phyloP scores from a whole-genome alignment of 148 eudicot genomes.

The Mesembryanthemum crystallinum region DNA sequence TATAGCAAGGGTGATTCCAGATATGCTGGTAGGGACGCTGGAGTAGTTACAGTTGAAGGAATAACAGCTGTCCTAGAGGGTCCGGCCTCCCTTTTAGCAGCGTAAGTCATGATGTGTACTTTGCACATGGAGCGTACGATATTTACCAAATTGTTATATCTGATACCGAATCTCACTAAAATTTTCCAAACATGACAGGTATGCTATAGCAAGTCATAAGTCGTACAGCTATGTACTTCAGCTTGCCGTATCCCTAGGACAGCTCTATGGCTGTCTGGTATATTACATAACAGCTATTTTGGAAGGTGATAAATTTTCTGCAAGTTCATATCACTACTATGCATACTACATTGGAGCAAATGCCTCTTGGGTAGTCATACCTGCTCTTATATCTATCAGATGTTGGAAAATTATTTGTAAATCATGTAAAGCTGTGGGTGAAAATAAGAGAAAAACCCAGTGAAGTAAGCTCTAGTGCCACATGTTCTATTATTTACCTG shows the following conservation, averaged over 20 bases:
- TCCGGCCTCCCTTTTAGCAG: constrained; percentile 76
- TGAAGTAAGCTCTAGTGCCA: constrained; percentile 21
- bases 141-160: neutral
- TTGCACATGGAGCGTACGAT: neutral
- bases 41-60: constrained; percentile 72
- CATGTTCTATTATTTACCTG: too few species aligned
- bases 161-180: neutral
- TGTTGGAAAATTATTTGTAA: constrained; percentile 87
- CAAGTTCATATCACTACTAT: constrained; percentile 49
- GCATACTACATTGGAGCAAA: constrained; percentile 70
- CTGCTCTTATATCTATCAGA: constrained; percentile 51
- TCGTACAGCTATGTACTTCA: constrained; percentile 79
- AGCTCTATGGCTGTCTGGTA: constrained; percentile 76
- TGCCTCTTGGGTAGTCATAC: constrained; percentile 69
- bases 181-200: constrained; percentile 42
- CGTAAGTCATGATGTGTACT: constrained; percentile 44
- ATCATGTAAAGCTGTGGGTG: constrained; percentile 36
- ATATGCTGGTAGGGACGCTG: constrained; percentile 75
- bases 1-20: constrained; percentile 94
- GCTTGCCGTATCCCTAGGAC: constrained; percentile 67
- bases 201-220: constrained; percentile 73
- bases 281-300: constrained; percentile 70
- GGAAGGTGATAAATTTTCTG: constrained; percentile 76
- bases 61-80: constrained; percentile 76
- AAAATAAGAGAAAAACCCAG: constrained; percentile 56